A percentile compares a stretch with the other conserved stretches of the same genome.
These are phyloP conservation scores for Exserohilum rostratum DNA, from an alignment of 2,329 filamentous ascomycete species.

Conservation along the genomic window DNA sequence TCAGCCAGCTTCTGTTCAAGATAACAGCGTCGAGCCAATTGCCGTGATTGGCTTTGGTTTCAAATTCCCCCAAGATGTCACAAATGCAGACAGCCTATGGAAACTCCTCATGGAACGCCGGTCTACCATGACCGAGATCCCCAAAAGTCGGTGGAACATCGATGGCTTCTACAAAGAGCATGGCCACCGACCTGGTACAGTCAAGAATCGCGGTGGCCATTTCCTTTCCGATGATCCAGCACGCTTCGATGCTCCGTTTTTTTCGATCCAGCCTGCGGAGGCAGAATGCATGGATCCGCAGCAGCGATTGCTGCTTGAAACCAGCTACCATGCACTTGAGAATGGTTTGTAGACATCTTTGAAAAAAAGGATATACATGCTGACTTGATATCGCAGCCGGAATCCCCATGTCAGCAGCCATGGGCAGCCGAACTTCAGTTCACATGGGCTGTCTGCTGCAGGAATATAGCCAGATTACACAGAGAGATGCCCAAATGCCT, in stretches of 20 bases:
- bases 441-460: slow-evolving; percentile 21
- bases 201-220: slow-evolving; percentile 21
- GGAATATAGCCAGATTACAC: slow-evolving; percentile 19
- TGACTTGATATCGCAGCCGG: slow-evolving; percentile 13
- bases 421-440: slow-evolving; percentile 26
- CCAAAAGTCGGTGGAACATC: slow-evolving; percentile 24
- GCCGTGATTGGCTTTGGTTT: slow-evolving; percentile 48
- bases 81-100: slow-evolving; percentile 25
- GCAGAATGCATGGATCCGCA: slow-evolving; percentile 36
- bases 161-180: slow-evolving; percentile 25
- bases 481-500: slow-evolving; percentile 17
- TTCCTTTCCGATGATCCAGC: slow-evolving; percentile 26
- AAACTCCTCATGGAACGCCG: slow-evolving; percentile 23
- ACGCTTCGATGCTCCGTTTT: slow-evolving; percentile 33
- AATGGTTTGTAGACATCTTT: slow-evolving; percentile 15
- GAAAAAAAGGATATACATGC: background rate
- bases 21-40: slow-evolving; percentile 6
- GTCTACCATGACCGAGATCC: slow-evolving; percentile 21
- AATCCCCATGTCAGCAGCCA: slow-evolving; percentile 18
- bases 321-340: slow-evolving; percentile 37
- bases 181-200: slow-evolving; percentile 13
- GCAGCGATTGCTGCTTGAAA: slow-evolving; percentile 34
- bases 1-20: background rate
- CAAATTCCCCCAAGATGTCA: slow-evolving; percentile 29
- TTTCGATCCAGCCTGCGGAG: slow-evolving; percentile 24